phyloP scores from a whole-genome alignment of 2,329 filamentous ascomycete genomes.

The Didymella pinodella region DNA sequence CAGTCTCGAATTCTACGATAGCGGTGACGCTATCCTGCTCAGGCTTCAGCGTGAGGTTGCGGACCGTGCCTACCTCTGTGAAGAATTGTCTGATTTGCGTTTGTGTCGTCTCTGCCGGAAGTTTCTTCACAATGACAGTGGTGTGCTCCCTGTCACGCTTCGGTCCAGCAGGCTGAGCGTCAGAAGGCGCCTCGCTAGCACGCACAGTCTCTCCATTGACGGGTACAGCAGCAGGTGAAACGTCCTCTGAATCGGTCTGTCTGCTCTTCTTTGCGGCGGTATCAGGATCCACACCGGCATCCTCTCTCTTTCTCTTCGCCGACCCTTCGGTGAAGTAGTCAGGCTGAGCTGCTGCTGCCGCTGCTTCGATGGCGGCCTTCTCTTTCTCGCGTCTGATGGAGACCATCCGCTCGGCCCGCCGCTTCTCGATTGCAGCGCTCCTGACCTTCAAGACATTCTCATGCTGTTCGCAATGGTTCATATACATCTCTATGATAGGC shows the following conservation, averaged over 20 bases:
- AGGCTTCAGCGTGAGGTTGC: conserved; percentile 73
- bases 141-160: conserved; percentile 92
- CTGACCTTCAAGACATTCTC: conserved; percentile 80
- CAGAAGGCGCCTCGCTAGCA: conserved; percentile 48
- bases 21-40: conserved; percentile 72
- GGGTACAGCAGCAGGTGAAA: conserved; percentile 16
- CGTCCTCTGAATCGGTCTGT: conserved; percentile 46
- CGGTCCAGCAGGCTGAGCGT: conserved; percentile 46
- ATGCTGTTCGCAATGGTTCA: conserved; percentile 87
- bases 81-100: conserved; percentile 87
- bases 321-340: conserved; percentile 55
- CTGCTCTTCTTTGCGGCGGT: conserved; percentile 72
- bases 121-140: conserved; percentile 79
- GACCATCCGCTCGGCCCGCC: conserved; percentile 62
- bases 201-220: conserved; percentile 30
- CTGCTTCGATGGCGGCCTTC: conserved; percentile 67
- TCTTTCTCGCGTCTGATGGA: conserved; percentile 68
- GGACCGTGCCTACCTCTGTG: conserved; percentile 85
- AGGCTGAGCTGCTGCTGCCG: conserved; percentile 27
- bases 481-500: conserved; percentile 75
- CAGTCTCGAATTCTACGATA: conserved; percentile 82
- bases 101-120: conserved; percentile 74
- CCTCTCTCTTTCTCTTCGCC: conserved; percentile 76
- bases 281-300: conserved; percentile 58
- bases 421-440: conserved; percentile 74